phyloP scores from a whole-genome alignment of 1,284 basidiomycete genomes.

The Tausonia pullulans region DNA sequence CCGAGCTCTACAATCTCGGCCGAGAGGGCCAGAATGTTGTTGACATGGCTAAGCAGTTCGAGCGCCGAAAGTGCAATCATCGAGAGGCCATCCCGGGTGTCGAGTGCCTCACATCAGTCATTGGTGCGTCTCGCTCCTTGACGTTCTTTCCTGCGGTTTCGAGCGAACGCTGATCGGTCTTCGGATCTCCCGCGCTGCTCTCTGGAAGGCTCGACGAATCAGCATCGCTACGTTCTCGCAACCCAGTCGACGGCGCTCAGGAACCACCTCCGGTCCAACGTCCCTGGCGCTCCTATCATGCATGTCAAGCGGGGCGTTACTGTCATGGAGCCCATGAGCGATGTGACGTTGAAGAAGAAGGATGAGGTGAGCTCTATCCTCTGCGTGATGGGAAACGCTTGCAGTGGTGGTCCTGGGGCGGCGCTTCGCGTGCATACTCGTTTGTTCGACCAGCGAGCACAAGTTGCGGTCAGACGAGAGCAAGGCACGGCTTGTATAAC shows the following conservation, averaged over 20 bases:
- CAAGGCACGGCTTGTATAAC: no score
- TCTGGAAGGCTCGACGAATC: constrained; percentile 62
- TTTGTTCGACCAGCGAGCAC: neutral
- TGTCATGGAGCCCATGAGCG: constrained; percentile 75
- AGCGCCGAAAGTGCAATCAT: constrained; percentile 90
- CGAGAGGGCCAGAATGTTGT: constrained; percentile 56
- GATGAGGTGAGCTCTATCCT: constrained; percentile 40
- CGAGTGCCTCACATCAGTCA: constrained; percentile 69
- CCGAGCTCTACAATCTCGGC: constrained; percentile 74
- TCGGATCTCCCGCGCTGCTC: neutral
- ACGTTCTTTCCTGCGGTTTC: neutral
- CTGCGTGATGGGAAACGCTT: neutral
- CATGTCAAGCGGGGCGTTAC: constrained; percentile 86
- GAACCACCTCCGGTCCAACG: constrained; percentile 44
- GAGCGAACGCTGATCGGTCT: constrained; percentile 9
- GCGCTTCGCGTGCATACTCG: neutral
- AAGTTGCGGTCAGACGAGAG: neutral
- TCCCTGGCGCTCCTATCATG: constrained; percentile 74
- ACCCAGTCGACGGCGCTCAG: constrained; percentile 63
- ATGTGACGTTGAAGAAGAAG: constrained; percentile 60
- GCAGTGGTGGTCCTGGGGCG: neutral
- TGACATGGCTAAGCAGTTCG: constrained; percentile 83
- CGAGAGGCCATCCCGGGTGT: constrained; percentile 63
- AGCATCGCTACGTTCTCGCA: constrained; percentile 78
- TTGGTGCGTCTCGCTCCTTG: constrained; percentile 47